Percentiles rank a stretch among this genome's conserved stretches.
These are phyloP conservation scores for Phytopythium litorale DNA, from an alignment of 352 stramenopile species.

Conservation along the genomic window DNA sequence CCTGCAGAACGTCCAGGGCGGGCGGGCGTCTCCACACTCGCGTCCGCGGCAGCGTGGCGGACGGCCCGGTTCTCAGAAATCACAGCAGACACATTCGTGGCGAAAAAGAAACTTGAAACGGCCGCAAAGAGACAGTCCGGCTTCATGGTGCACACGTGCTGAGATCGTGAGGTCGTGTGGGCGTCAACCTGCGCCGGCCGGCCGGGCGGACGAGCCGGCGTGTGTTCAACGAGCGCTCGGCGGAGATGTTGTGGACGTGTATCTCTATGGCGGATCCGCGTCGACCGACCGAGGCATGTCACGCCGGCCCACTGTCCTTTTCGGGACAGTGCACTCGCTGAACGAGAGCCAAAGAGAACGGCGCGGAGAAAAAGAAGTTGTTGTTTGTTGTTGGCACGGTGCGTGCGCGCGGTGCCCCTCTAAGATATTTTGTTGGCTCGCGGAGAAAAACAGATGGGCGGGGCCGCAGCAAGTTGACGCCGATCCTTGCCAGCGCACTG, in stretches of 20 bases:
- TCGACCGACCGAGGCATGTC: background rate
- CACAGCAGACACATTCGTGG: background rate
- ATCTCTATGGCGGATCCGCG: background rate
- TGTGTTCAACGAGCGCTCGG: background rate
- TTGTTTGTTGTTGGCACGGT: no score
- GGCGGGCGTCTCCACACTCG: background rate
- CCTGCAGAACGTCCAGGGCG: background rate
- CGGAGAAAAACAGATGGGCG: slow-evolving; percentile 1
- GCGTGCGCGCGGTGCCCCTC: background rate
- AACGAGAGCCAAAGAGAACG: background rate
- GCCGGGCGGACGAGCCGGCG: background rate
- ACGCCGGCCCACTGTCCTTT: background rate
- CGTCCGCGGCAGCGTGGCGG: background rate
- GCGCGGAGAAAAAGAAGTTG: background rate
- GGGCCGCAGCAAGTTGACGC: no score
- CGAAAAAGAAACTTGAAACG: slow-evolving; percentile 2
- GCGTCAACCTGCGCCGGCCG: background rate
- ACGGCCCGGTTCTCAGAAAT: slow-evolving; percentile 4
- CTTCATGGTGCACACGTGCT: background rate
- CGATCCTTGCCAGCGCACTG: no score
- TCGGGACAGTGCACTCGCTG: background rate
- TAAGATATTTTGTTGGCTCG: slow-evolving; percentile 4
- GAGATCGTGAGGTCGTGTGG: background rate
- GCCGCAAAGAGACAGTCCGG: slow-evolving; percentile 7
- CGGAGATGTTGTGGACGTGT: background rate